Evolutionary conservation across 2,329 filamentous ascomycete genomes (phyloP).

Genomic region (Hypoxylon sp.): DNA sequence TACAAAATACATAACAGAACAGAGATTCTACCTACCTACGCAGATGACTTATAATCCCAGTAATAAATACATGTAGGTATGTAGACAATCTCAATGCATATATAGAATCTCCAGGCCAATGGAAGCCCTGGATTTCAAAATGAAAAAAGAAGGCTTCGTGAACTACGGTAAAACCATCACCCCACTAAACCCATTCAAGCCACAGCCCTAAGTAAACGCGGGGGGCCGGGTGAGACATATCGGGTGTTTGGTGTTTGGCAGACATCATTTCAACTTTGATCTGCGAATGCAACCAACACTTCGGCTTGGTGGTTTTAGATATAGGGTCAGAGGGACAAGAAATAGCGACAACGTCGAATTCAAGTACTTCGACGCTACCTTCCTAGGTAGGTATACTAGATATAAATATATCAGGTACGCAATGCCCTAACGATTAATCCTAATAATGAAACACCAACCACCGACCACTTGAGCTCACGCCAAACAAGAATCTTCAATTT

Average conservation of each 20-base stretch:
- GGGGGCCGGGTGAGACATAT: not conserved
- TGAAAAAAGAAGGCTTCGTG: not conserved
- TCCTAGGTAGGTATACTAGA: not conserved
- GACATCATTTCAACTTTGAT: conserved; percentile 20
- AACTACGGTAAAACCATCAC: conserved; percentile 13
- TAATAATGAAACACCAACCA: not conserved
- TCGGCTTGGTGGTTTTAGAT: not conserved
- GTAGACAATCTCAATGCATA: too few relatives aligned
- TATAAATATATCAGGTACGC: not conserved
- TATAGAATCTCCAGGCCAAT: too few relatives aligned
- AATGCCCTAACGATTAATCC: not conserved
- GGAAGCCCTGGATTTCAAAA: not conserved
- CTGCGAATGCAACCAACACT: conserved; percentile 24
- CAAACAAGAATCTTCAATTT: not conserved
- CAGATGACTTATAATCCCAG: too few relatives aligned
- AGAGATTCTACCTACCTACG: too few relatives aligned
- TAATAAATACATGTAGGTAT: too few relatives aligned
- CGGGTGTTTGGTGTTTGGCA: conserved; percentile 27
- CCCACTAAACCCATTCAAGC: conserved; percentile 21
- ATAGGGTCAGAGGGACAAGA: not conserved
- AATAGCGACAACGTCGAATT: not conserved
- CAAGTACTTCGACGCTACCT: not conserved
- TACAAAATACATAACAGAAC: not conserved
- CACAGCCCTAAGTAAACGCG: not conserved
- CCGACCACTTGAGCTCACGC: not conserved